Conservation (phyloP, 1,284 basidiomycete genomes). For the Ceratobasidium sp. region DNA sequence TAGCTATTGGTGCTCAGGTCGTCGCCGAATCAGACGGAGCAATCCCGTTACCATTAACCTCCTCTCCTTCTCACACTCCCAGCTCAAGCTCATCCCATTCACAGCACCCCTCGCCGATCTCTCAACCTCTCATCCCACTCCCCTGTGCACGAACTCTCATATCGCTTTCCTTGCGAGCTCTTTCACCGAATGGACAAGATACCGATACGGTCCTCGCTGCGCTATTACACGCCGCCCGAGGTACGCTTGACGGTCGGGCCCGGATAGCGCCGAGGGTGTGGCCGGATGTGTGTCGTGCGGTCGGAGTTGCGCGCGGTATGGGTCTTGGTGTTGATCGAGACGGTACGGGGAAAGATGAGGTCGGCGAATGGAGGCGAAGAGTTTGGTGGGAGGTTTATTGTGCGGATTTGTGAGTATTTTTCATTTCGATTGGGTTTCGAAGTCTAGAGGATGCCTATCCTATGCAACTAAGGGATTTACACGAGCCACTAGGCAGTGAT, state of each 20-base stretch:
- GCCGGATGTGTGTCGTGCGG: constrained; percentile 66
- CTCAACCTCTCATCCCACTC: constrained; percentile 40
- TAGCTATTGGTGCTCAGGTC: constrained; percentile 68
- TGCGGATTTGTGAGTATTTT: constrained; percentile 75
- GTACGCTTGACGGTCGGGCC: constrained; percentile 54
- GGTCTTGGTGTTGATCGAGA: constrained; percentile 19
- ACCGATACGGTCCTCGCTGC: constrained; percentile 34
- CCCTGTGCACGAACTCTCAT: constrained; percentile 52
- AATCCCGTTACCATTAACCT: background rate
- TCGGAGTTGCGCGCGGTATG: constrained; percentile 48
- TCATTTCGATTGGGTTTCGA: constrained; percentile 16
- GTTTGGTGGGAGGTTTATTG: constrained; percentile 81
- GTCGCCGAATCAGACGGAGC: constrained; percentile 51
- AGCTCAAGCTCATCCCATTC: constrained; percentile 18
- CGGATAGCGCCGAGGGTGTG: constrained; percentile 73
- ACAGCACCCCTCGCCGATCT: constrained; percentile 24
- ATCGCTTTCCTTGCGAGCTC: constrained; percentile 55
- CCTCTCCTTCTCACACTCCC: background rate
- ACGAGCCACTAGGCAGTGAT: background rate
- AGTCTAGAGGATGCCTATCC: too few relatives aligned
- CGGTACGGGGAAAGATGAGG: constrained; percentile 56
- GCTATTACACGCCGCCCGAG: constrained; percentile 27
- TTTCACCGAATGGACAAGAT: constrained; percentile 19
- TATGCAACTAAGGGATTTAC: constrained; percentile 18
- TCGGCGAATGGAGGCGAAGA: constrained; percentile 68